phyloP scores from a whole-genome alignment of 305 asterid species.

The Striga hermonthica region DNA sequence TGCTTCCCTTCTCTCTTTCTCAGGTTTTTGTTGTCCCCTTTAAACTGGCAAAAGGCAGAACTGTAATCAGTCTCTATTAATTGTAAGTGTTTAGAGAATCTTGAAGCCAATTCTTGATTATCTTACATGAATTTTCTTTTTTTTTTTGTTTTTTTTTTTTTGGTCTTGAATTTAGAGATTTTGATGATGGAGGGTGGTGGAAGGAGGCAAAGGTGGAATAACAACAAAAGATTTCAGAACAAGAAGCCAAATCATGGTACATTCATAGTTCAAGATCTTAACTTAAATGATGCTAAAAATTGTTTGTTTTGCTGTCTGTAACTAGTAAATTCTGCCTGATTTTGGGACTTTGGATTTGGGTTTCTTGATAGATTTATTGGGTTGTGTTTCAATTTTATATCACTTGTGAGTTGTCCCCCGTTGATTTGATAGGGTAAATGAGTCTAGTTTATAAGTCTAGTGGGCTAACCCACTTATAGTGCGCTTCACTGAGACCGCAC shows the following conservation, averaged over 20 bases:
- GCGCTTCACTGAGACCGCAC: too few relatives aligned
- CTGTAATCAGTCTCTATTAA: conserved; percentile 9
- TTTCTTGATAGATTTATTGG: too few relatives aligned
- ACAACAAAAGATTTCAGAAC: conserved; percentile 25
- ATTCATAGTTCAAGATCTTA: conserved; percentile 19
- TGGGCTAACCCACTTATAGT: too few relatives aligned
- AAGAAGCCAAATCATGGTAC: conserved; percentile 33
- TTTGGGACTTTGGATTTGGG: too few relatives aligned
- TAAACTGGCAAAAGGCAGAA: conserved; percentile 23
- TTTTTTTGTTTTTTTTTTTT: background rate
- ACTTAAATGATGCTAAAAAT: conserved; percentile 5
- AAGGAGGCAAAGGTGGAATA: conserved; percentile 31
- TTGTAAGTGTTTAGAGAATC: conserved; percentile 23
- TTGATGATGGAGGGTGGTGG: conserved; percentile 35
- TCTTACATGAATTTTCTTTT: background rate
- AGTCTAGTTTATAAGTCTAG: too few relatives aligned
- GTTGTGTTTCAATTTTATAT: too few relatives aligned
- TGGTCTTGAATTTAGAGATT: conserved; percentile 5
- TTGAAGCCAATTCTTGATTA: conserved; percentile 15
- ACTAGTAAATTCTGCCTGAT: too few relatives aligned
- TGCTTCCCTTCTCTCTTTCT: conserved; percentile 20
- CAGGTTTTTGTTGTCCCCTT: background rate
- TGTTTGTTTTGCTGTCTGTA: background rate
- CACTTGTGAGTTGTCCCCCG: too few relatives aligned
- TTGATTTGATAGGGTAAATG: too few relatives aligned